These are phyloP conservation scores for Populus simonii DNA, from an alignment of 345 rosid genomes.

Conservation along the genomic window DNA sequence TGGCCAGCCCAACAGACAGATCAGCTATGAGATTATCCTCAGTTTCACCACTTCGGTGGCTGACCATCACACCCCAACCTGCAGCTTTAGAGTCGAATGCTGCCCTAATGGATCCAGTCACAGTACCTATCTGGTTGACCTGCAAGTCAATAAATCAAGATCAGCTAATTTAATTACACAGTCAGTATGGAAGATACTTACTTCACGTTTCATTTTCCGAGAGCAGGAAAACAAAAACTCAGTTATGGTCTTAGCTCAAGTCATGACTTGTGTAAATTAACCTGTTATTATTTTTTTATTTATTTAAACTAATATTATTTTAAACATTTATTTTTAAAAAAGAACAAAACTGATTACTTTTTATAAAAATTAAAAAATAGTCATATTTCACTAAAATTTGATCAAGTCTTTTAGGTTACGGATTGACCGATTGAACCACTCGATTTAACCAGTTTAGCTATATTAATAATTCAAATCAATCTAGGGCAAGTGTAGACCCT, in stretches of 20 bases:
- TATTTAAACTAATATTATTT: no score
- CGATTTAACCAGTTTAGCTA: no score
- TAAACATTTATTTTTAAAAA: no score
- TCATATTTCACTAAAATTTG: no score
- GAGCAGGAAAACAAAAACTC: not conserved
- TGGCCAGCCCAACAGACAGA: constrained; percentile 92
- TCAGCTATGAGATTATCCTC: constrained; percentile 97
- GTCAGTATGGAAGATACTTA: not conserved
- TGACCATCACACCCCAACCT: constrained; percentile 99
- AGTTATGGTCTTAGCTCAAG: no score
- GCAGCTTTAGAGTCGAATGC: constrained; percentile 97
- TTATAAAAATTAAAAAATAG: no score
- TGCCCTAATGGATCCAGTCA: constrained; percentile 91
- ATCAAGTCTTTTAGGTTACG: no score
- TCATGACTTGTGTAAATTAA: no score
- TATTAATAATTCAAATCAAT: no score
- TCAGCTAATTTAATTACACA: constrained; percentile 1
- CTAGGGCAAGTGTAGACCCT: no score
- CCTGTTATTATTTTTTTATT: no score
- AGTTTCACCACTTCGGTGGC: constrained; percentile 97
- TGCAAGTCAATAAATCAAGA: constrained; percentile 23
- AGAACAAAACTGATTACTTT: rapidly evolving
- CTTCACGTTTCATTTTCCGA: not conserved
- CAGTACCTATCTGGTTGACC: constrained; percentile 98
- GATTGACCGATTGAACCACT: no score